A percentile compares a stretch with the other conserved stretches of the same genome.
These are phyloP conservation scores for Ogataea ramenticola DNA, from an alignment of 805 yeast species.

Conservation along the genomic window DNA sequence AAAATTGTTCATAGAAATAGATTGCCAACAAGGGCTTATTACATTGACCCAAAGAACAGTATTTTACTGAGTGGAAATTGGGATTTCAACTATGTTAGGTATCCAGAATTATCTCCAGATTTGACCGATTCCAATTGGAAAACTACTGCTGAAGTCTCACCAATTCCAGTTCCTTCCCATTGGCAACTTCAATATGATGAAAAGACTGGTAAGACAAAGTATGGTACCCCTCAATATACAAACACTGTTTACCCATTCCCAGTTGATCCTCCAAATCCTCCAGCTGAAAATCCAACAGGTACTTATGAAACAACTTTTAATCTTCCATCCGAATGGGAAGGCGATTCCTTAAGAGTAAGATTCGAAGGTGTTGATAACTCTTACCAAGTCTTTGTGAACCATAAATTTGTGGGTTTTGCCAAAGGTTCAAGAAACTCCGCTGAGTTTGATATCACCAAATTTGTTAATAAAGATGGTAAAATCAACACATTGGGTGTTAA, in stretches of 20 bases:
- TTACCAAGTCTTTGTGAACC: conserved; percentile 27
- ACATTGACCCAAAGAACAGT: background rate
- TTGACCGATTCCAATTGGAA: background rate
- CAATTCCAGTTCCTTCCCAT: conserved; percentile 26
- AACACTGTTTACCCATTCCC: conserved; percentile 26
- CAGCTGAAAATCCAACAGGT: conserved; percentile 28
- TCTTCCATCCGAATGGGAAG: conserved; percentile 11
- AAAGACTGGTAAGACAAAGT: conserved; percentile 11
- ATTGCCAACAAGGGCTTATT: background rate
- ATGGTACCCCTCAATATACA: conserved; percentile 29
- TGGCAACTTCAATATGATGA: conserved; percentile 25
- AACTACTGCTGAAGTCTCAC: conserved; percentile 5
- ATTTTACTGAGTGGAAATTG: background rate
- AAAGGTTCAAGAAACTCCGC: conserved; percentile 28
- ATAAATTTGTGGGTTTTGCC: conserved; percentile 22
- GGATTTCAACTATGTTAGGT: conserved; percentile 2
- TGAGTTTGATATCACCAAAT: conserved; percentile 22
- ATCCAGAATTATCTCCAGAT: conserved; percentile 1
- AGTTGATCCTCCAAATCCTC: conserved; percentile 27
- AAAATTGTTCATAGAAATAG: background rate
- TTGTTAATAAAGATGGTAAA: conserved; percentile 2
- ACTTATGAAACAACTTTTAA: conserved; percentile 22
- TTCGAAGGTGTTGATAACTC: conserved; percentile 32
- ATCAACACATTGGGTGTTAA: conserved; percentile 16
- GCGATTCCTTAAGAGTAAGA: conserved; percentile 15